phyloP scores from a whole-genome alignment of 2,329 filamentous ascomycete species.

The Colletotrichum phormii region DNA sequence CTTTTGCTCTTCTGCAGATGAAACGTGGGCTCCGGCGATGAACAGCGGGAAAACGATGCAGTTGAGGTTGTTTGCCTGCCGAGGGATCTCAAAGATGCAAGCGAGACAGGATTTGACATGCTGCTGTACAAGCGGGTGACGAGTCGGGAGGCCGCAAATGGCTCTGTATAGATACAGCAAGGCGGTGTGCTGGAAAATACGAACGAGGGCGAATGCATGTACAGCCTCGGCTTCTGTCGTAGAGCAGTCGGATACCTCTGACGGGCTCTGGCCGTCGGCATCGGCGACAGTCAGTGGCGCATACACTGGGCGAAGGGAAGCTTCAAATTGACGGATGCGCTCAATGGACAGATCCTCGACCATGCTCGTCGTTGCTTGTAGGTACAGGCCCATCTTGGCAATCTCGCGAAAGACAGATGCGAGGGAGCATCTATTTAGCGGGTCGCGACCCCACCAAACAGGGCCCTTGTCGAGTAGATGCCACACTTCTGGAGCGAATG shows the following conservation, averaged over 20 bases:
- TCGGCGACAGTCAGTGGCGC: background rate
- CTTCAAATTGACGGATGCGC: background rate
- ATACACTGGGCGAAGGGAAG: background rate
- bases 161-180: slow-evolving; percentile 27
- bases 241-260: background rate
- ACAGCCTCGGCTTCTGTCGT: background rate
- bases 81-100: slow-evolving; percentile 49
- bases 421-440: background rate
- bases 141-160: slow-evolving; percentile 51
- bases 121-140: slow-evolving; percentile 53
- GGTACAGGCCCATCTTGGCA: background rate
- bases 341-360: background rate
- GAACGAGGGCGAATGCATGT: background rate
- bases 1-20: slow-evolving; percentile 43
- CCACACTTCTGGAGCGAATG: slow-evolving; percentile 50
- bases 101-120: slow-evolving; percentile 50
- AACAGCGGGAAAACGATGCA: slow-evolving; percentile 53
- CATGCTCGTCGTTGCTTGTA: background rate
- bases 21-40: slow-evolving; percentile 50
- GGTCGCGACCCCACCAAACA: background rate
- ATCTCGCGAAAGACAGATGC: background rate
- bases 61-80: slow-evolving; percentile 51
- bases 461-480: background rate
- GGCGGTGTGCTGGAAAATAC: background rate
- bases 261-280: background rate